Base-by-base conservation (phyloP, 139 green algal genomes). In the Micractinium conductrix region DNA sequence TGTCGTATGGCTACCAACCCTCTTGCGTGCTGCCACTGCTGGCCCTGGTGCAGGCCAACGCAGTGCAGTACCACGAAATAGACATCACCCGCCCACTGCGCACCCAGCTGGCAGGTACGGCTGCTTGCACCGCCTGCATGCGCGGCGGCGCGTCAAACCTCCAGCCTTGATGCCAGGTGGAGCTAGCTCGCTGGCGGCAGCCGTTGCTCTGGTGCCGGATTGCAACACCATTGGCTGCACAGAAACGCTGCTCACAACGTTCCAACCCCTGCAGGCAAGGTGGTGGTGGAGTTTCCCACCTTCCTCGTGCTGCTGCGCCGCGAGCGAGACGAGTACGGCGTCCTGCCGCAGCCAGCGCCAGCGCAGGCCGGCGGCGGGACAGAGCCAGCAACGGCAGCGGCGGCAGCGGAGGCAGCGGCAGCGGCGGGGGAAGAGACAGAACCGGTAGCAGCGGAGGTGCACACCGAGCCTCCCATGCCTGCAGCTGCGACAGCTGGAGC, bases 211-310 rank as follows among this genome's bases (percentile, higher is more conserved):
- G n/a, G n/a, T n/a, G n/a, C n/a, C n/a, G n/a, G n/a, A n/a, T n/a
- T n/a, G n/a, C n/a, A n/a, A n/a, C n/a, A n/a, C n/a, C n/a, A n/a
- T n/a, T n/a, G n/a, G n/a, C n/a, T n/a, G n/a, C n/a, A n/a, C n/a
- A n/a, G n/a, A n/a, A n/a, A n/a, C n/a, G n/a, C n/a, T n/a, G n/a
- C n/a, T n/a, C n/a, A n/a, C n/a, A n/a, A n/a, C n/a, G n/a, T n/a
- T n/a, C 62, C 62, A 19, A 12, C 24, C 62, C 30, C 62, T 40
- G 62, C 62, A 70, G 28, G n/a, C 58, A 85, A 88, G 40, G 55
- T 85, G 42, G 28, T 89, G 14, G 80, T 89, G 28, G 86, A 89
- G 45, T 87, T 80, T 26, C 86, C 86, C 33, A 81, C 70, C 8
- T 68, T 89, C n/a, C 71, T 84, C 0, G 84, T 88, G 53, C 84